These are phyloP conservation scores for Acorus gramineus DNA, from an alignment of 106 monocot genomes.

Conservation along the genomic window DNA sequence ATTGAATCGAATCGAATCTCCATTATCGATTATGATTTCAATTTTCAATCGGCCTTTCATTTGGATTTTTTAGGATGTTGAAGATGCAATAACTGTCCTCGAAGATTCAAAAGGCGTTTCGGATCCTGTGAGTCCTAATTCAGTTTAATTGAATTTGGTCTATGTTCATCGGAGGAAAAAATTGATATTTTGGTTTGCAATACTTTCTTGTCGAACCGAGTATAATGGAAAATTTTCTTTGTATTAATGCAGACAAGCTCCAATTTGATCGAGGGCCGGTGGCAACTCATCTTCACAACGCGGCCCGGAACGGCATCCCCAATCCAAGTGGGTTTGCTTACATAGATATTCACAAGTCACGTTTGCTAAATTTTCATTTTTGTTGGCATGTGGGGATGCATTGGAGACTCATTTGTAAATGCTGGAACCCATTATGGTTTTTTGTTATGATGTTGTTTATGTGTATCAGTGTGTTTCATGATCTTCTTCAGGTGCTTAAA, in stretches of 20 bases:
- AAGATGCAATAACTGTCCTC: conserved; percentile 46
- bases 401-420: too few relatives aligned
- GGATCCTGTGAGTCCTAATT: conserved; percentile 54
- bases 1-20: neutral
- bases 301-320: conserved; percentile 99
- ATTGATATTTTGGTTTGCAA: neutral
- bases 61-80: conserved; percentile 48
- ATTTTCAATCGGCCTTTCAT: neutral
- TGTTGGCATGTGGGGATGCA: too few relatives aligned
- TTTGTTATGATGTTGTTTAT: conserved; percentile 1
- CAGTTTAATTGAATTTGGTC: neutral
- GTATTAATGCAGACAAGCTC: conserved; percentile 56
- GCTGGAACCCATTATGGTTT: neutral
- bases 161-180: too few relatives aligned
- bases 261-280: conserved; percentile 78
- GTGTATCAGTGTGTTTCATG: neutral
- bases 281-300: conserved; percentile 97
- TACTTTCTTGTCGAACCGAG: too few relatives aligned
- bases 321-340: conserved; percentile 63
- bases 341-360: neutral
- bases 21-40: neutral
- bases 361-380: neutral
- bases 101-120: conserved; percentile 49
- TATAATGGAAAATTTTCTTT: neutral
- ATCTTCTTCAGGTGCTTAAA: too few relatives aligned